Evolutionary conservation across 306 rosid genomes (phyloP).

Genomic region (Crataegus laevigata): DNA sequence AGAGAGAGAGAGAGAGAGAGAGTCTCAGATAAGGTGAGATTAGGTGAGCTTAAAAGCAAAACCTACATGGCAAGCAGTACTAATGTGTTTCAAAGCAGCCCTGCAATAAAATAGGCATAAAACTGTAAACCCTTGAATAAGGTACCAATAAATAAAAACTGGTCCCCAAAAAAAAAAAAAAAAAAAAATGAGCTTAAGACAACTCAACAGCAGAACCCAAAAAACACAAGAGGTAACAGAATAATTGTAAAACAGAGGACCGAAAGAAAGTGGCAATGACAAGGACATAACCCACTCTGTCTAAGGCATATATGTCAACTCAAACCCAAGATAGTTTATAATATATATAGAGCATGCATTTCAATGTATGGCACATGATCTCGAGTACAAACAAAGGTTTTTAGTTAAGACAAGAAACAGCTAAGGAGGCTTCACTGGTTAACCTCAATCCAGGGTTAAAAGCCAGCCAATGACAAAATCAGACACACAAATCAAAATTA

Average conservation of each 20-base stretch:
- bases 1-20: not conserved
- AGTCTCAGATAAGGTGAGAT: not conserved
- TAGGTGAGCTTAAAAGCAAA: not conserved
- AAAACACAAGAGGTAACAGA: not conserved
- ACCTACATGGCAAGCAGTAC: constrained; percentile 87
- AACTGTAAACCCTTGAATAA: not conserved
- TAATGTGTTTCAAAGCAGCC: constrained; percentile 79
- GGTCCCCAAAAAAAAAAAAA: not conserved
- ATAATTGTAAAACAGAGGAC: not conserved
- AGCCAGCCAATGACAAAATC: not conserved
- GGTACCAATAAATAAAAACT: not conserved
- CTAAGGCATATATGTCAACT: not conserved
- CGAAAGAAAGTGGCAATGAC: not conserved
- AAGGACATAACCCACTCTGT: not conserved
- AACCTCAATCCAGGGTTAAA: not conserved
- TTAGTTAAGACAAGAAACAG: not conserved
- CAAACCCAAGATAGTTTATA: not conserved
- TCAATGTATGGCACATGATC: not conserved
- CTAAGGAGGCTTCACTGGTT: not conserved
- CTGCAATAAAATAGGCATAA: constrained; percentile 20
- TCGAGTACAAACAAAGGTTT: not conserved
- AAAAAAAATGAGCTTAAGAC: not conserved
- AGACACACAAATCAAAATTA: not conserved
- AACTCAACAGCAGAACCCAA: not conserved
- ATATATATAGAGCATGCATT: not conserved